Evolutionary conservation across 345 rosid species (phyloP).

Genomic region (Mallotus nudiflorus): DNA sequence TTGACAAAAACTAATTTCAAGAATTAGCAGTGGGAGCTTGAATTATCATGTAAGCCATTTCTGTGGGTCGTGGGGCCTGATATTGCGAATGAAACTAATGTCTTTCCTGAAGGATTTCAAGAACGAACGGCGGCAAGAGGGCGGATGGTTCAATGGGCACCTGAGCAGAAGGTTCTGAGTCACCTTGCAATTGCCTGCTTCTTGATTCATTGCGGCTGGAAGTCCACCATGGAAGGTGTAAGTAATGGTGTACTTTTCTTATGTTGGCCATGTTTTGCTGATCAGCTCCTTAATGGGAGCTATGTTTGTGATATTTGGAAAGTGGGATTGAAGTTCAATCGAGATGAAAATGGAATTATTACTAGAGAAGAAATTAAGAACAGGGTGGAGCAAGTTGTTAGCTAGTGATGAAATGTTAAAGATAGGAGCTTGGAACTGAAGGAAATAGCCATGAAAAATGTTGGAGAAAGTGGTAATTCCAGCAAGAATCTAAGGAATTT

Average conservation of each 20-base stretch:
- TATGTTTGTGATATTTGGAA: too few relatives aligned
- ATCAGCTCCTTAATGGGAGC: background rate
- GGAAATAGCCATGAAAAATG: background rate
- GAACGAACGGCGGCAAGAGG: background rate
- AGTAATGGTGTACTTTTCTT: background rate
- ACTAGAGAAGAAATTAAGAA: too few relatives aligned
- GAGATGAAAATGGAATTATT: too few relatives aligned
- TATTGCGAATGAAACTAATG: too few relatives aligned
- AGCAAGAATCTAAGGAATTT: background rate
- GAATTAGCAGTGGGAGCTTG: conserved; percentile 4
- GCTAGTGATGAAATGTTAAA: background rate
- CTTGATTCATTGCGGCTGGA: conserved; percentile 13
- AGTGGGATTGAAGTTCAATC: too few relatives aligned
- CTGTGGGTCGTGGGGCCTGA: conserved; percentile 7
- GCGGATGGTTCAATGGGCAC: conserved; percentile 1
- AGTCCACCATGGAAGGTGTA: conserved; percentile 5
- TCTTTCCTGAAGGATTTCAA: conserved; percentile 6
- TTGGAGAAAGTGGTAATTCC: conserved; percentile 12
- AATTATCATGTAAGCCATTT: background rate
- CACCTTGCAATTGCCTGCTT: background rate
- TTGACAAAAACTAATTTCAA: background rate
- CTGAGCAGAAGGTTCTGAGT: background rate
- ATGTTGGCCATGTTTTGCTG: conserved; percentile 5
- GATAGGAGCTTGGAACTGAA: background rate
- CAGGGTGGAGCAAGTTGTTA: background rate